Conservation (phyloP, 768 basidiomycete species). For the Amylocystis lapponica region DNA sequence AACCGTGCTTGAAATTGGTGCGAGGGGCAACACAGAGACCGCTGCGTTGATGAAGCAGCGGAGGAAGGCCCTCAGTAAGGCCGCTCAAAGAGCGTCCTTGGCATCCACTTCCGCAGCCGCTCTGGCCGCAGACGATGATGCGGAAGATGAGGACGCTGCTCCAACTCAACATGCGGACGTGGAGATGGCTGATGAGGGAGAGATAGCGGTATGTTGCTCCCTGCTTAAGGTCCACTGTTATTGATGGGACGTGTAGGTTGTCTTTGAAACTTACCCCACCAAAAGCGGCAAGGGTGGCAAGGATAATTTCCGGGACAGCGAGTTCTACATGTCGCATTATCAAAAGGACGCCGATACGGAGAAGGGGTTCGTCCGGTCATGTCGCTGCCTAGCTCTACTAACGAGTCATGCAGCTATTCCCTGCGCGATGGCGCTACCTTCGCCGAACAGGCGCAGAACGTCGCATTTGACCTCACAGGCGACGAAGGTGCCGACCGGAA, state of each 20-base stretch:
- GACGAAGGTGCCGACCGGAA: slow-evolving; percentile 69
- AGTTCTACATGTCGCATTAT: slow-evolving; percentile 90
- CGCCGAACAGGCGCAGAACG: slow-evolving; percentile 72
- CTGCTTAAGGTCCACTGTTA: neutral
- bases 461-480: slow-evolving; percentile 76
- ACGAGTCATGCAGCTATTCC: slow-evolving; percentile 59
- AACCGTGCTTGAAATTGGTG: slow-evolving; percentile 87
- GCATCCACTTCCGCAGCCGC: slow-evolving; percentile 28
- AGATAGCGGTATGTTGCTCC: slow-evolving; percentile 54
- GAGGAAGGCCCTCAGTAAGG: slow-evolving; percentile 68
- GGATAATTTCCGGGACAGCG: slow-evolving; percentile 63
- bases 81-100: slow-evolving; percentile 41
- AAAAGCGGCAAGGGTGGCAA: slow-evolving; percentile 38
- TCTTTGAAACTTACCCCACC: slow-evolving; percentile 44
- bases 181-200: slow-evolving; percentile 76
- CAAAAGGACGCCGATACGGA: slow-evolving; percentile 85
- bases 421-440: slow-evolving; percentile 86
- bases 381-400: neutral
- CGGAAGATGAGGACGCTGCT: slow-evolving; percentile 24
- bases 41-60: slow-evolving; percentile 85
- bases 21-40: slow-evolving; percentile 56
- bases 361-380: slow-evolving; percentile 65
- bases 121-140: slow-evolving; percentile 28
- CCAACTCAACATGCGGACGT: slow-evolving; percentile 23
- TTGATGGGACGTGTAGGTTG: slow-evolving; percentile 40